Evolutionary conservation across 73 alveolate species (phyloP).

Genomic region (Paraurostyla sp.): DNA sequence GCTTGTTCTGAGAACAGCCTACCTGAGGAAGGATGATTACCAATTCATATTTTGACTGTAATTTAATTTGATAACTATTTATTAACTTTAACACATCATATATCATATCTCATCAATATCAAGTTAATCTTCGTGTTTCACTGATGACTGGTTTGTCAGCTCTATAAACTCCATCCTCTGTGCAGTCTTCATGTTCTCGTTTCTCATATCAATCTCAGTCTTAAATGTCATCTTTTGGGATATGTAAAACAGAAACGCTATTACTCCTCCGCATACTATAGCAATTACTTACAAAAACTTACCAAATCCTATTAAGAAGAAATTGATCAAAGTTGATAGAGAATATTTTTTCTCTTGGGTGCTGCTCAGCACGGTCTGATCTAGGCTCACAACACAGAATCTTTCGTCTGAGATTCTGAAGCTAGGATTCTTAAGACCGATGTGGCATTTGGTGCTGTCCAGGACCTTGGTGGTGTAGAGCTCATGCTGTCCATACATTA

Average conservation of each 20-base stretch:
- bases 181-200: slow-evolving; percentile 15
- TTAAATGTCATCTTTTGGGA: slow-evolving; percentile 2
- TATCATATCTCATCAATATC: slow-evolving; percentile 34
- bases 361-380: not conserved
- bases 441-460: slow-evolving; percentile 19
- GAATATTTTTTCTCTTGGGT: not conserved
- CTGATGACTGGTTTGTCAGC: not conserved
- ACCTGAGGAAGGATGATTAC: not conserved
- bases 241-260: not conserved
- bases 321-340: not conserved
- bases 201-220: not conserved
- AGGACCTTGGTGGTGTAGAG: not conserved
- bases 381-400: slow-evolving; percentile 11
- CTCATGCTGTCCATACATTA: slow-evolving; percentile 27
- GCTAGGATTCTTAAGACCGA: slow-evolving; percentile 43
- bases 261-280: not conserved
- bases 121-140: not conserved
- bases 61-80: not conserved
- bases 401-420: slow-evolving; percentile 41
- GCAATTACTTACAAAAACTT: not conserved
- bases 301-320: slow-evolving; percentile 15
- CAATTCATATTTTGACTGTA: not conserved
- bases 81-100: not conserved
- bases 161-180: slow-evolving; percentile 48
- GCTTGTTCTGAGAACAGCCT: not conserved